Evolutionary conservation across 371 early-diverging fungal species (phyloP), one percentile per base, ranked within the genome.

Genomic region (Nematocida parisii): DNA sequence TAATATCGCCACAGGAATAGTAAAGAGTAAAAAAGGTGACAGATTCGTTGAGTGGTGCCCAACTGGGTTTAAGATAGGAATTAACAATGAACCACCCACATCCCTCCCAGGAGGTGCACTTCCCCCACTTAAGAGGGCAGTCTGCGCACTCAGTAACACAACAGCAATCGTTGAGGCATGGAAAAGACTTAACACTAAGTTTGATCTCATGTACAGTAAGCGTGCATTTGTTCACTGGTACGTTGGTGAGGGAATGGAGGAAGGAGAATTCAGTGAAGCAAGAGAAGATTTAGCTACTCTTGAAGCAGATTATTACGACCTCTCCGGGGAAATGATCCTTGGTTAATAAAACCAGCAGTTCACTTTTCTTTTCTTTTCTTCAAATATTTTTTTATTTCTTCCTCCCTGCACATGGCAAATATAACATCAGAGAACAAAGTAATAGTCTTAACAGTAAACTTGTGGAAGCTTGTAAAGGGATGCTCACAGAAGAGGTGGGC

Each of bases 221-320:
- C 92, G 95, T 87, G 95, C 96, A 73, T 95, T 95, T 87, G 94
- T 95, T 62, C 96, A 95, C 90, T 95, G 96, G 96, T 95, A 94
- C 89, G 95, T 94, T 73, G 94, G 95, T 85, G 96, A 95, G 89
- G 96, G 96, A 87, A 88, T 89, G 88, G 87, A 89, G 77, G 89
- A 88, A 92, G 96, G 96, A 87, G 97, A 97, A 89, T 97, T 97
- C 92, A 93, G 93, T 77, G 97, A 97, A 90, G 97, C 97, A 82
- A 93, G 96, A 89, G 97, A 98, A 89, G 94, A 98, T 88, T 91
- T 98, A 89, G 96, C 95, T 84, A 94, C 95, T 73, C 92, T 98
- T 71, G 97, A 96, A 90, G 93, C 93, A 90, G 97, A 98, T 89
- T 98, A 97, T 90, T 24, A 56, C 42, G 67, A 66, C 11, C 58